phyloP scores from a whole-genome alignment of 108 stramenopile species.

The Nannochloropsis gaditana region DNA sequence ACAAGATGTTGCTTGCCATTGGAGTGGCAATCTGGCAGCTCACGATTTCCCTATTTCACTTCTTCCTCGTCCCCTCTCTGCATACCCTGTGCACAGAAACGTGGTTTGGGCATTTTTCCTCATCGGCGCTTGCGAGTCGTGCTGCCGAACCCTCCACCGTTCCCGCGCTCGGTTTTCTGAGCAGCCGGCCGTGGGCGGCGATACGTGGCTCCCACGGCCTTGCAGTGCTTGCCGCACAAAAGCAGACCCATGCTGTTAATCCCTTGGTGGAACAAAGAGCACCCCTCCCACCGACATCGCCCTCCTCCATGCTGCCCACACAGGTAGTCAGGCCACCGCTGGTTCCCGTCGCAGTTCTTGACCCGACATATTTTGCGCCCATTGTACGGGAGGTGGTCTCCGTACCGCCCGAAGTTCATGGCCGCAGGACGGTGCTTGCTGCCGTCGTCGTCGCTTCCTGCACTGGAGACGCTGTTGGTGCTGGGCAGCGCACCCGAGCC shows the following conservation, averaged over 20 bases:
- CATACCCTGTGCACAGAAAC: too few species aligned
- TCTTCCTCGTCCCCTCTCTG: too few species aligned
- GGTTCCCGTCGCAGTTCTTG: conserved; percentile 15
- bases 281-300: conserved; percentile 8
- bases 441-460: not conserved
- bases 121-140: too few species aligned
- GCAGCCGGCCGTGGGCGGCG: not conserved
- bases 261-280: conserved; percentile 13
- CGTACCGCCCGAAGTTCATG: not conserved
- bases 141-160: not conserved
- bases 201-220: conserved; percentile 11
- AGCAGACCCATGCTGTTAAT: conserved; percentile 15
- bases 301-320: conserved; percentile 13
- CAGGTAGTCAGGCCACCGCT: conserved; percentile 9
- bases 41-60: too few species aligned
- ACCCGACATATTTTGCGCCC: not conserved
- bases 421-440: not conserved
- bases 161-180: not conserved
- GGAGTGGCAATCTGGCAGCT: too few species aligned
- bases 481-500: not conserved
- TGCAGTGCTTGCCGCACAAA: conserved; percentile 19
- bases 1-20: too few species aligned
- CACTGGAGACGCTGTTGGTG: not conserved
- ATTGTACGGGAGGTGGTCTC: not conserved
- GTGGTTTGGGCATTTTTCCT: too few species aligned